Conservation (phyloP, 257 asterid species). For the Solanum bukasovii region DNA sequence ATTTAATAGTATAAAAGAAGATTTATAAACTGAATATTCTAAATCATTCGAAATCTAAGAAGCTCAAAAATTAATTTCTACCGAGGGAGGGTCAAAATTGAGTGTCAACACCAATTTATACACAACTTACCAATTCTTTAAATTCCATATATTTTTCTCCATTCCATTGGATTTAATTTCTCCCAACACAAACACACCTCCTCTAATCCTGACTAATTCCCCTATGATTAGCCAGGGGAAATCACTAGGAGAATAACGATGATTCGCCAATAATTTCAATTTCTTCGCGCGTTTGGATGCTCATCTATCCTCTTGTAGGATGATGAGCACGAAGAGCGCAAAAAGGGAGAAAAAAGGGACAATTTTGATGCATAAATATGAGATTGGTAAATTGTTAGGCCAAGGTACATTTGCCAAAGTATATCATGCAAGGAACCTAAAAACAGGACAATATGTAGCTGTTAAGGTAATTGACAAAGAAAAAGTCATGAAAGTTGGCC, state of each 20-base stretch:
- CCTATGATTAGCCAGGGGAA: no score
- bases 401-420: conserved; percentile 10
- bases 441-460: conserved; percentile 2
- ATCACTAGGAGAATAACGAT: not conserved
- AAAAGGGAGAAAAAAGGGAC: not conserved
- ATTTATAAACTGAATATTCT: no score
- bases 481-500: conserved; percentile 4
- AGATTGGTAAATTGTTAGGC: not conserved
- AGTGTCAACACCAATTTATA: no score
- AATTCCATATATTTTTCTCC: no score
- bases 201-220: no score
- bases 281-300: not conserved
- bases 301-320: not conserved
- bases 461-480: conserved; percentile 7
- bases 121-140: no score
- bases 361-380: conserved; percentile 3
- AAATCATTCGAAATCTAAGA: no score
- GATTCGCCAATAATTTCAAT: not conserved
- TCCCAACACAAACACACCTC: no score
- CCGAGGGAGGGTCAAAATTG: no score
- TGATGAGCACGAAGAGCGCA: not conserved
- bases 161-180: no score
- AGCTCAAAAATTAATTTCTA: no score
- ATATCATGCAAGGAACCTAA: not conserved
- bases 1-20: no score